Conservation (phyloP, 2,329 filamentous ascomycete genomes). For the Curvularia verruculosa region DNA sequence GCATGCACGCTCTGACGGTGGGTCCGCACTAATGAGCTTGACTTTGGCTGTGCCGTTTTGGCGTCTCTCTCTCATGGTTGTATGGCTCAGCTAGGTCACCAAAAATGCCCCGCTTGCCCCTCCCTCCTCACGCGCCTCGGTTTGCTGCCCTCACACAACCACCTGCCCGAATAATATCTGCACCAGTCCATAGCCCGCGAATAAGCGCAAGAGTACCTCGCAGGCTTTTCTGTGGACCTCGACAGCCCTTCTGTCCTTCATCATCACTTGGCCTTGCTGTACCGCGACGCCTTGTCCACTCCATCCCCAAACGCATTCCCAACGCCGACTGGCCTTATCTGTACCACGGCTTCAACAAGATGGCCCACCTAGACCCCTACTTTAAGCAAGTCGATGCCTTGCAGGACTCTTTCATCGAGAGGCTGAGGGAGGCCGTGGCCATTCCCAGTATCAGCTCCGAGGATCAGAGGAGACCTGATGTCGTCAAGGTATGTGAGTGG, state of each 20-base stretch:
- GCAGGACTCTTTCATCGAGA: slow-evolving; percentile 82
- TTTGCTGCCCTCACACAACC: slow-evolving; percentile 23
- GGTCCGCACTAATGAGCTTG: slow-evolving; percentile 17
- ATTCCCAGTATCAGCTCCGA: slow-evolving; percentile 96
- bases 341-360: slow-evolving; percentile 57
- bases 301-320: slow-evolving; percentile 27
- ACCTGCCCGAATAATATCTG: slow-evolving; percentile 42
- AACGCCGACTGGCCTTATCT: slow-evolving; percentile 55
- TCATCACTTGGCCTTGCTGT: slow-evolving; percentile 1
- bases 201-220: slow-evolving; percentile 33
- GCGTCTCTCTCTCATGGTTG: slow-evolving; percentile 2
- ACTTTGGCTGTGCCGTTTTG: slow-evolving; percentile 9
- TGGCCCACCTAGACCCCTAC: slow-evolving; percentile 92
- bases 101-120: slow-evolving; percentile 32
- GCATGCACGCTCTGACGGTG: slow-evolving; percentile 2
- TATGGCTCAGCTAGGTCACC: slow-evolving; percentile 1
- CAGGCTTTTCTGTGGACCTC: slow-evolving; percentile 8
- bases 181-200: slow-evolving; percentile 29
- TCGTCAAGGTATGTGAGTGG: slow-evolving; percentile 67
- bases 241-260: slow-evolving; percentile 19
- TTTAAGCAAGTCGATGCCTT: slow-evolving; percentile 90
- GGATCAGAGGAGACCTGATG: slow-evolving; percentile 84
- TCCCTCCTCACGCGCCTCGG: slow-evolving; percentile 20
- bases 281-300: slow-evolving; percentile 19
- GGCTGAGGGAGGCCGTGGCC: slow-evolving; percentile 87